Evolutionary conservation across 1,284 basidiomycete species (phyloP), one percentile per base, ranked within the genome.

Genomic region (Malassezia brasiliensis): DNA sequence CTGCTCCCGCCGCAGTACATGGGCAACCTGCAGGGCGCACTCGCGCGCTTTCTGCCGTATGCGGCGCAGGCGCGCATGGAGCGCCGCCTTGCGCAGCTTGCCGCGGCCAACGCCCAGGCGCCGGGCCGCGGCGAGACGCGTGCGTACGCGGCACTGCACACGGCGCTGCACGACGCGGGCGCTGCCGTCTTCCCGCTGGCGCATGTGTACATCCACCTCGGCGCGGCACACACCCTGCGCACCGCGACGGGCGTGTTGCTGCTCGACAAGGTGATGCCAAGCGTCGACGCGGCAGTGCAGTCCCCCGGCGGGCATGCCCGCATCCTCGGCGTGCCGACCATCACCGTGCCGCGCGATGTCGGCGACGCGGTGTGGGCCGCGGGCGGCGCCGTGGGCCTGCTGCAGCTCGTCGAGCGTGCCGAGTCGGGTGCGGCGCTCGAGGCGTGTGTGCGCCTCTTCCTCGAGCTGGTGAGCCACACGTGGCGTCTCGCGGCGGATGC

Each of bases 311-410:
- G 64, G 1, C 57, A 64, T 12, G 61, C 67, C 22, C 60, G 62
- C 38, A 38, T 71, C 35, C 60, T 59, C 19, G 69, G 69, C 31
- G 58, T 63, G 11, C 68, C 68, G 5, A 78, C 83, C 56, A 74
- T 83, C 1, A 80, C 83, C 40, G 80, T 81, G 20, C 81, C 81
- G 14, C 78, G 78, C 22, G 80, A 83, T 49, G 74, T 93, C 35
- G 90, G 94, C 74, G 79, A 82, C 55, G 82, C 85, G 0, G 76
- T 94, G 50, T 88, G 87, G 83, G 83, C 83, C 63, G 81, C 89
- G 44, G 90, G 90, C 1, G 90, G 91, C 1, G 83, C 85, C 2
- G 82, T 84, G 3, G 79, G 91, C 19, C 78, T 84, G 1, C 76
- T 96, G 63, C 80, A 83, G 56, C 75, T 96, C 51, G 80, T 96